Base-by-base conservation (phyloP, 1,284 basidiomycete species). In the Pseudozyma hubeiensis region DNA sequence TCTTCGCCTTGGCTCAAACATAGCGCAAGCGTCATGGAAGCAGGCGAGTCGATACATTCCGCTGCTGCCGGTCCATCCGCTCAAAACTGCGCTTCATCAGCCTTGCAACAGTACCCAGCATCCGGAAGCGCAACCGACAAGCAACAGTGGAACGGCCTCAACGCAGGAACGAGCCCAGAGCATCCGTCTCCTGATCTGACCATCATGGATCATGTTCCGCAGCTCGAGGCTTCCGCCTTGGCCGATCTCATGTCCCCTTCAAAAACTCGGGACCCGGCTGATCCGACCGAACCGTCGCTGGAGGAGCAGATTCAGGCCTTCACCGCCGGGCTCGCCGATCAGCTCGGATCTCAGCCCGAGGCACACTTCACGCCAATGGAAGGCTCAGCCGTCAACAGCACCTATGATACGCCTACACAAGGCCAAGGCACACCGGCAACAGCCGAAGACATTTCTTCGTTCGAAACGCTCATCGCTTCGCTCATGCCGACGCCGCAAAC, bases 261-360 rank as follows among this genome's bases (percentile, higher is more conserved):
- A 14, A 29, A 48, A n/a, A 19, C 53, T 16, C 58, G 49, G 30
- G 33, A 52, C 50, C 52, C 49, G 16, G 10, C 55, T 0, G 24
- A 19, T 29, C 13, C 53, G 13, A 43, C 54, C 3, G 58, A 51
- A 29, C 54, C 62, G 10, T 57, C 64, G 29, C 53, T 68, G 16
- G 62, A 68, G 35, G 58, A 74, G 49, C 71, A 69, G 34, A 68
- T 73, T 7, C 61, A 73, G 17, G 70, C 70, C 6, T 73, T 73
- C 40, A 68, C 70, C 4, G 70, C 64, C 7, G 61, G 57, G 10
- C 53, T 73, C 16, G 57, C 64, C 11, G 62, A 55, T 43, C 69
- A 72, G 24, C 56, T 72, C 11, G 60, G 50, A 13, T 19, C 43
- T 1, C 43, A 41, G 17, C 35, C 53, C 2, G 55, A 59, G 16